These are phyloP conservation scores for Helotiales sp. DNA, from an alignment of 2,329 filamentous ascomycete species.

Conservation along the genomic window DNA sequence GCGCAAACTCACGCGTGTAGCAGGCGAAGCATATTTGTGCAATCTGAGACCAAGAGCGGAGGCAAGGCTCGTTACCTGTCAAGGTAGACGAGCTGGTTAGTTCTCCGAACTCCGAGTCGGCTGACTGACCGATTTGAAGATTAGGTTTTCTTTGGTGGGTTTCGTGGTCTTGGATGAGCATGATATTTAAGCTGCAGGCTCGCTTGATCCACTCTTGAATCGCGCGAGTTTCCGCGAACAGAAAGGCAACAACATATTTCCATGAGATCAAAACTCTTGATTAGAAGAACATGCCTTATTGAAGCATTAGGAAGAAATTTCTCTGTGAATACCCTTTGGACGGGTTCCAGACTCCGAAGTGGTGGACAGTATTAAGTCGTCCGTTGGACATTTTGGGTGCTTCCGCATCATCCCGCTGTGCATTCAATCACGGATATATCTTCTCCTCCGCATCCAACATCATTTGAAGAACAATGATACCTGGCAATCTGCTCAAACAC, in stretches of 20 bases:
- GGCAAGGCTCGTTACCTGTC: not conserved
- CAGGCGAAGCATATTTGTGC: not conserved
- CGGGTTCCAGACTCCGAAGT: too few species aligned
- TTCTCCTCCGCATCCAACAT: not conserved
- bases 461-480: not conserved
- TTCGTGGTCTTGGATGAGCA: not conserved
- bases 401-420: not conserved
- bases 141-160: not conserved
- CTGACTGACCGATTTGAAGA: not conserved
- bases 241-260: not conserved
- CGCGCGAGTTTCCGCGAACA: not conserved
- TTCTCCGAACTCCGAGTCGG: not conserved
- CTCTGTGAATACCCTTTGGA: too few species aligned
- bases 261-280: not conserved
- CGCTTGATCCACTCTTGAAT: too few species aligned
- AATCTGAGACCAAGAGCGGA: not conserved
- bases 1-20: constrained; percentile 23
- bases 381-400: not conserved
- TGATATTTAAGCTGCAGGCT: not conserved
- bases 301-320: too few species aligned
- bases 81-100: not conserved
- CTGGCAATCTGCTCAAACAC: constrained; percentile 12
- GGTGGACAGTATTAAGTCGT: too few species aligned
- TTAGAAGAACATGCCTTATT: too few species aligned
- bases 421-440: not conserved